Evolutionary conservation across 2,329 filamentous ascomycete species (phyloP).

Genomic region (Fusarium nodosum): DNA sequence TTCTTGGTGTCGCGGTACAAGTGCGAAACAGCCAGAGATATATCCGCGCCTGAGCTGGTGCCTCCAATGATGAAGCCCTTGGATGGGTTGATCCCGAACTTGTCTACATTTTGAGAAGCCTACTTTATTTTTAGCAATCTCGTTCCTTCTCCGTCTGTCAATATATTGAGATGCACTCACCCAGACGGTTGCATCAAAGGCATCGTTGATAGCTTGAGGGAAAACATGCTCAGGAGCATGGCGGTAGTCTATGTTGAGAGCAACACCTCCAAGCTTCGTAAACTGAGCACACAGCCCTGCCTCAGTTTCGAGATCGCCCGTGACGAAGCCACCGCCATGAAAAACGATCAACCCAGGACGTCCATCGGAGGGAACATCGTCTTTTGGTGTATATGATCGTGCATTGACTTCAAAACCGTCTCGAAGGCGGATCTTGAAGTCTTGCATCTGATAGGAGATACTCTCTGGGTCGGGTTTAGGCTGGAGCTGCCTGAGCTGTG

Average conservation of each 20-base stretch:
- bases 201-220: slow-evolving; percentile 49
- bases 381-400: slow-evolving; percentile 45
- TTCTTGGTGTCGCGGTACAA: slow-evolving; percentile 37
- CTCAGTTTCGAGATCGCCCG: slow-evolving; percentile 48
- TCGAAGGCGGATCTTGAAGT: slow-evolving; percentile 44
- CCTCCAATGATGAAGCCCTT: slow-evolving; percentile 47
- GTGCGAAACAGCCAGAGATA: slow-evolving; percentile 48
- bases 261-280: slow-evolving; percentile 46
- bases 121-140: slow-evolving; percentile 13
- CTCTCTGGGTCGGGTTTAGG: slow-evolving; percentile 29
- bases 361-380: slow-evolving; percentile 22
- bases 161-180: slow-evolving; percentile 7
- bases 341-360: slow-evolving; percentile 48
- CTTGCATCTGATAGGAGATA: slow-evolving; percentile 39
- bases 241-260: slow-evolving; percentile 49
- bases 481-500: slow-evolving; percentile 24
- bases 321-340: slow-evolving; percentile 48
- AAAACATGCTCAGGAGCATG: slow-evolving; percentile 51
- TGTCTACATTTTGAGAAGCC: slow-evolving; percentile 39
- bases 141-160: accelerated
- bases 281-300: slow-evolving; percentile 47
- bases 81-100: slow-evolving; percentile 46
- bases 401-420: slow-evolving; percentile 40
- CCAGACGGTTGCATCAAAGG: slow-evolving; percentile 50
- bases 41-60: slow-evolving; percentile 50